Percentiles rank a stretch among this genome's conserved stretches.
phyloP scores from a whole-genome alignment of 345 rosid species.

The Acer negundo region DNA sequence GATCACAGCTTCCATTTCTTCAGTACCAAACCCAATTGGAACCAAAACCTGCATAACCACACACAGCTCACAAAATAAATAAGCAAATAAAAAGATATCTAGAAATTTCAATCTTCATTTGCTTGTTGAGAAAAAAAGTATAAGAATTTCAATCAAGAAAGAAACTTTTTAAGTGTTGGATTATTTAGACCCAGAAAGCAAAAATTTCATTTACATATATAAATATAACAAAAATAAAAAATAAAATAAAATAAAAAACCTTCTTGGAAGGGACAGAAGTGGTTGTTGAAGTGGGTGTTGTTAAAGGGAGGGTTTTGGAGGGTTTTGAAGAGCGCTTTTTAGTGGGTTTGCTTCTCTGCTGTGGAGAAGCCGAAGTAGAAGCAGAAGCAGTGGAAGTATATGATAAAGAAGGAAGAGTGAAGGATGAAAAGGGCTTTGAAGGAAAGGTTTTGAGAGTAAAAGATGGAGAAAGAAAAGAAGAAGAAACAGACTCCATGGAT shows the following conservation, averaged over 20 bases:
- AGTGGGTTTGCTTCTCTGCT: constrained; percentile 13
- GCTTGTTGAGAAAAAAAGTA: constrained; percentile 1
- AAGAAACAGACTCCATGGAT: constrained; percentile 37
- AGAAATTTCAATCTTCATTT: constrained; percentile 6
- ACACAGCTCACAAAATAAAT: constrained; percentile 13
- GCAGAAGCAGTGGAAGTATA: constrained; percentile 29
- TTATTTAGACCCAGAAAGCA: neutral
- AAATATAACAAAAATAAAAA: no score
- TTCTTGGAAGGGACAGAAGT: constrained; percentile 46
- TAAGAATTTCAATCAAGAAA: neutral
- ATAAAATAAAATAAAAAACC: constrained; percentile 29
- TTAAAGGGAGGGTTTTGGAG: constrained; percentile 24
- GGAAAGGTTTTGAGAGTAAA: constrained; percentile 20
- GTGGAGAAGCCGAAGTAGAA: constrained; percentile 31
- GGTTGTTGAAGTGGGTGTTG: constrained; percentile 17
- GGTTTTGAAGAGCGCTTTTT: constrained; percentile 27
- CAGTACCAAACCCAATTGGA: constrained; percentile 88
- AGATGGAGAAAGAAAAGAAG: constrained; percentile 25
- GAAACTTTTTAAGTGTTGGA: neutral
- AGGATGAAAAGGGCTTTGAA: constrained; percentile 14
- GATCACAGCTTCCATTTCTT: constrained; percentile 94
- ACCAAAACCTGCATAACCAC: constrained; percentile 61
- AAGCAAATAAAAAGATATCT: neutral
- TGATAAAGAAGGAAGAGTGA: constrained; percentile 25
- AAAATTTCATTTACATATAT: neutral